Conservation (phyloP, 179 eudicot genomes). For the Beta macrorhiza region DNA sequence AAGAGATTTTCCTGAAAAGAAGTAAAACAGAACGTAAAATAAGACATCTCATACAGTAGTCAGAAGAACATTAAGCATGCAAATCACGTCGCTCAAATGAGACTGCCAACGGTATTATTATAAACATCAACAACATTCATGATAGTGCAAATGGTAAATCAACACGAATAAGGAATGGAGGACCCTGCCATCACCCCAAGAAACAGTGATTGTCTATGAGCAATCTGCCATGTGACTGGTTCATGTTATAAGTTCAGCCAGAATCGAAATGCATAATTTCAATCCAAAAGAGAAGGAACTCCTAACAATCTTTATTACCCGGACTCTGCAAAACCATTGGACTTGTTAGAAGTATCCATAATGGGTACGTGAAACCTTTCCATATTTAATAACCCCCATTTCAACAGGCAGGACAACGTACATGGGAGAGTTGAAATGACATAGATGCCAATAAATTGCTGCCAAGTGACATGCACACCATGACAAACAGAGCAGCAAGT, state of each 20-base stretch:
- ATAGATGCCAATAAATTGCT: neutral
- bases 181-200: neutral
- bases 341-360: neutral
- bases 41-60: neutral
- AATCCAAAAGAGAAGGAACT: neutral
- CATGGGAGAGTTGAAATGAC: neutral
- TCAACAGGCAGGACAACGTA: neutral
- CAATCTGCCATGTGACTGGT: neutral
- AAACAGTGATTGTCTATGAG: neutral
- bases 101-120: neutral
- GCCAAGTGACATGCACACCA: neutral
- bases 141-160: neutral
- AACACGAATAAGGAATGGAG: neutral
- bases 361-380: neutral
- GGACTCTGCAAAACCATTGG: neutral
- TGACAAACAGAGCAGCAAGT: neutral
- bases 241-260: neutral
- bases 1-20: conserved; percentile 65
- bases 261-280: neutral
- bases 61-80: neutral
- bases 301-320: neutral
- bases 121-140: neutral
- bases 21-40: conserved; percentile 11
- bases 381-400: neutral
- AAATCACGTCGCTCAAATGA: neutral